A percentile compares a stretch with the other conserved stretches of the same genome.
Evolutionary conservation across 768 basidiomycete species (phyloP).

Genomic region (Piloderma croceum): DNA sequence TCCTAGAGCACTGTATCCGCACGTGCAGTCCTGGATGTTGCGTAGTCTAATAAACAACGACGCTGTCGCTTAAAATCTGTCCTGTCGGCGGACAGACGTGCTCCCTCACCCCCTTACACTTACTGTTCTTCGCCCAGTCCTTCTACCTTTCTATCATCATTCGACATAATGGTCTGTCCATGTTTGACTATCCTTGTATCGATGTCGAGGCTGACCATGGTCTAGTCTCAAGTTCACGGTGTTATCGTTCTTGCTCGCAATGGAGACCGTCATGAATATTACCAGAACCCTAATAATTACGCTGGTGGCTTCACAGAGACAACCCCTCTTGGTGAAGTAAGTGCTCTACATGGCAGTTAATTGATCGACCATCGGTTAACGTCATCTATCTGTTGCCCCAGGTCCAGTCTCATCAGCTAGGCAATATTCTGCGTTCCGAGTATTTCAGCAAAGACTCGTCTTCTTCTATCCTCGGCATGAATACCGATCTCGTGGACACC

Average conservation of each 20-base stretch:
- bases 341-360: constrained; percentile 12
- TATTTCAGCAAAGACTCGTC: constrained; percentile 65
- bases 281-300: constrained; percentile 70
- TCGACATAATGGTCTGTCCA: too few species aligned
- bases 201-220: constrained; percentile 28
- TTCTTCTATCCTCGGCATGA: constrained; percentile 63
- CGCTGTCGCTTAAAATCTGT: too few species aligned
- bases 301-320: constrained; percentile 57
- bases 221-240: constrained; percentile 56
- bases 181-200: too few species aligned
- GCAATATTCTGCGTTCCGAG: constrained; percentile 52
- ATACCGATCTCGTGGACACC: constrained; percentile 65
- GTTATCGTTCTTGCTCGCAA: constrained; percentile 75
- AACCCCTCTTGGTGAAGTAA: constrained; percentile 70
- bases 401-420: constrained; percentile 66
- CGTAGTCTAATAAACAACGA: too few species aligned
- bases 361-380: constrained; percentile 7
- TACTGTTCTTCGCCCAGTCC: too few species aligned
- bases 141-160: too few species aligned
- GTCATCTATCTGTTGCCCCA: constrained; percentile 20
- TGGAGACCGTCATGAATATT: constrained; percentile 64
- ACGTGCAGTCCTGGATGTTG: too few species aligned
- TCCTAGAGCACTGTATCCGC: too few species aligned
- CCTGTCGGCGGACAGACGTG: too few species aligned
- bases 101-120: too few species aligned